Evolutionary conservation across 805 yeast genomes (phyloP).

Genomic region (Sugiyamaella marilandica): DNA sequence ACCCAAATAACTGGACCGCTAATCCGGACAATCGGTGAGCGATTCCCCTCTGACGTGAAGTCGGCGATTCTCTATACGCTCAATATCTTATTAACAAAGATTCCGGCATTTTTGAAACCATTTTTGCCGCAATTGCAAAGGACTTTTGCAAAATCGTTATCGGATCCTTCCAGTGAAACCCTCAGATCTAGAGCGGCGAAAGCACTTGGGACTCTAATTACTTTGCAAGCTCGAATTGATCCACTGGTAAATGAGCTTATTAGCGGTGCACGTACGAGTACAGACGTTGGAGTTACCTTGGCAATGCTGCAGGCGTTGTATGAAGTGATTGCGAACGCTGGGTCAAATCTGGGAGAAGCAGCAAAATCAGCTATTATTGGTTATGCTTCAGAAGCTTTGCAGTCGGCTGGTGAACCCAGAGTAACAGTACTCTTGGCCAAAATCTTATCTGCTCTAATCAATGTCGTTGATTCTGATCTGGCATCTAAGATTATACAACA

Average conservation of each 20-base stretch:
- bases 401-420: constrained; percentile 2
- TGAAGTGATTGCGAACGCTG: constrained; percentile 78
- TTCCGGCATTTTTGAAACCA: constrained; percentile 89
- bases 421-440: constrained; percentile 57
- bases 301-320: constrained; percentile 82
- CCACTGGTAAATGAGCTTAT: constrained; percentile 84
- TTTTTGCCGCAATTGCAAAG: constrained; percentile 96
- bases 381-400: constrained; percentile 53
- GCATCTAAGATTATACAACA: constrained; percentile 27
- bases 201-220: constrained; percentile 83
- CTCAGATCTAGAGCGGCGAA: constrained; percentile 81
- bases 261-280: constrained; percentile 58
- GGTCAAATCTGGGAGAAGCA: constrained; percentile 66
- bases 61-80: constrained; percentile 88
- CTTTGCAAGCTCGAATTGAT: constrained; percentile 89
- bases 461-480: constrained; percentile 41
- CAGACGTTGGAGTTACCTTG: constrained; percentile 60
- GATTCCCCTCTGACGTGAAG: constrained; percentile 85
- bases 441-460: constrained; percentile 71
- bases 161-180: constrained; percentile 63
- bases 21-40: constrained; percentile 96
- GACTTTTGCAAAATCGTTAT: constrained; percentile 87
- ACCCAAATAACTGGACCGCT: constrained; percentile 95
- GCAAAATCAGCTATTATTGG: constrained; percentile 65
- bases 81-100: constrained; percentile 68